These are phyloP conservation scores for Thuja plicata DNA, from an alignment of 83 land plant species.

Conservation along the genomic window DNA sequence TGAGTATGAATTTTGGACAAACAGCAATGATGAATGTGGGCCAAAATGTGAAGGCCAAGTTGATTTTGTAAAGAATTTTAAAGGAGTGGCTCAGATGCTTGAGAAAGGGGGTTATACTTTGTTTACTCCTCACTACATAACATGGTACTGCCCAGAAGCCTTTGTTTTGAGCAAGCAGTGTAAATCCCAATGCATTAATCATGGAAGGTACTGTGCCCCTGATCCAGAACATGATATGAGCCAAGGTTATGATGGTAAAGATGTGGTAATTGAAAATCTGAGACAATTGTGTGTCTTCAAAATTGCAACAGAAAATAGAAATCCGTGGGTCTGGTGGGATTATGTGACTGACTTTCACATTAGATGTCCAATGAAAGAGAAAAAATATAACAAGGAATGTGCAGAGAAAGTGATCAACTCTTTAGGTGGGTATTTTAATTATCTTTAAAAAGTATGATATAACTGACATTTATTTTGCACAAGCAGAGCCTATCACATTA, in stretches of 20 bases:
- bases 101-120: conserved; percentile 57
- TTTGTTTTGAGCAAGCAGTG: conserved; percentile 56
- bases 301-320: conserved; percentile 47
- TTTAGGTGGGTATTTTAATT: conserved; percentile 35
- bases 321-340: conserved; percentile 72
- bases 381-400: conserved; percentile 61
- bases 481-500: background rate
- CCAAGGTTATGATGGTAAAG: conserved; percentile 63
- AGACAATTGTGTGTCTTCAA: conserved; percentile 55
- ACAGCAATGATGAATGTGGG: conserved; percentile 71
- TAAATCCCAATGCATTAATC: conserved; percentile 68
- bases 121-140: conserved; percentile 68
- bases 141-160: conserved; percentile 68
- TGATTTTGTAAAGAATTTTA: conserved; percentile 54
- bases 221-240: conserved; percentile 71
- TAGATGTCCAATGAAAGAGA: conserved; percentile 70
- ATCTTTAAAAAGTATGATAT: background rate
- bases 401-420: conserved; percentile 64
- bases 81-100: conserved; percentile 61
- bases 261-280: conserved; percentile 61
- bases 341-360: conserved; percentile 70
- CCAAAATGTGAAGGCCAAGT: conserved; percentile 57
- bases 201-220: conserved; percentile 71
- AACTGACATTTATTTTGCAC: background rate
- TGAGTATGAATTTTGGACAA: conserved; percentile 74